A percentile compares a stretch with the other conserved stretches of the same genome.
These are phyloP conservation scores for Dactylellina haptotyla DNA, from an alignment of 2,329 filamentous ascomycete genomes.

Conservation along the genomic window DNA sequence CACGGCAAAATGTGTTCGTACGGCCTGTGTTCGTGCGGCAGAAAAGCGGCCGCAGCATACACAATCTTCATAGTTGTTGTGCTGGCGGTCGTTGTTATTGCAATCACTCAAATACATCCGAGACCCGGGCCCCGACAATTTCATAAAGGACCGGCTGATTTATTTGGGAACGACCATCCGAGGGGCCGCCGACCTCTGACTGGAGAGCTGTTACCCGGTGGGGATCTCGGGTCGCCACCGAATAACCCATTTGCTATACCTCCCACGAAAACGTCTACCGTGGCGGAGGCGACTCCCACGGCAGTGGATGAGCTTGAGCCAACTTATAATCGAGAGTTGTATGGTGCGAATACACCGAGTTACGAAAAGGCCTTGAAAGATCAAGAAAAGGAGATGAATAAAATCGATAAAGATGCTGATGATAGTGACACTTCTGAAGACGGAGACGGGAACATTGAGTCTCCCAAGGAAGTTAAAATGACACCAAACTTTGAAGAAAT, in stretches of 20 bases:
- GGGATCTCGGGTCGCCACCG: not conserved
- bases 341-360: too few species aligned
- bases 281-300: not conserved
- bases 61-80: not conserved
- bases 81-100: not conserved
- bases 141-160: not conserved
- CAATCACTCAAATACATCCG: not conserved
- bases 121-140: not conserved
- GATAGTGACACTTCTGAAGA: not conserved
- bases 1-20: not conserved
- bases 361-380: not conserved
- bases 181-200: not conserved
- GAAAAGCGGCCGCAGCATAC: not conserved
- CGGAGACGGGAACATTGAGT: not conserved
- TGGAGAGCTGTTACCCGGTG: not conserved
- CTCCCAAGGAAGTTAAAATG: too few species aligned
- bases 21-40: not conserved
- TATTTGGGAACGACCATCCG: not conserved
- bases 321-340: too few species aligned
- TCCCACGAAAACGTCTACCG: not conserved
- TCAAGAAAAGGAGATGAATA: not conserved
- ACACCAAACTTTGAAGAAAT: not conserved
- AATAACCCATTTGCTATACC: not conserved
- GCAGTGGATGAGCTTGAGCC: too few species aligned
- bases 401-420: not conserved